Evolutionary conservation across 495 filamentous ascomycete genomes (phyloP).

Genomic region (Aspergillus diversus): DNA sequence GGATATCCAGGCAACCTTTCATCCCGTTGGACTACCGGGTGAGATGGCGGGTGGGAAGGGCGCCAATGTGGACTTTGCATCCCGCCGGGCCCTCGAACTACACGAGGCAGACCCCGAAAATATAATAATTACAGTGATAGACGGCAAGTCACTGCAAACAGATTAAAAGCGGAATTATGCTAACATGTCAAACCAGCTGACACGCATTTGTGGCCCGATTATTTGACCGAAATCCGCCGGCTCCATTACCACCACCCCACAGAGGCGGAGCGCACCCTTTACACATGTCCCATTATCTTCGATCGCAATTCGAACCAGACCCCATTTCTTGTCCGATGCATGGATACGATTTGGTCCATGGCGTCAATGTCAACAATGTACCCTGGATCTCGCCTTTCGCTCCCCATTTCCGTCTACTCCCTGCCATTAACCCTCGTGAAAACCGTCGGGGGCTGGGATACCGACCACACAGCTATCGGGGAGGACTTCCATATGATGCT

Average conservation of each 20-base stretch:
- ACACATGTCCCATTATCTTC: constrained; percentile 1
- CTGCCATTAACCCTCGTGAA: not conserved
- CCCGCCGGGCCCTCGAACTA: not conserved
- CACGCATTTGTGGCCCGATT: not conserved
- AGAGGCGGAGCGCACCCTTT: not conserved
- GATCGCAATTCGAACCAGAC: not conserved
- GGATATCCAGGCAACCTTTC: not conserved
- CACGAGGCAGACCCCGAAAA: not conserved
- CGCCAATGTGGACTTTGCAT: not conserved
- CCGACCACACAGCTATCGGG: constrained; percentile 66
- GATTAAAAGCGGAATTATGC: not conserved
- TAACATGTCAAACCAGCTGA: not conserved
- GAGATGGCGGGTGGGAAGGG: not conserved
- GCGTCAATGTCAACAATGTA: not conserved
- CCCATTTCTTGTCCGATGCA: not conserved
- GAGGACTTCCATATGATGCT: constrained; percentile 76
- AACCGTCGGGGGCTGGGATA: constrained; percentile 65
- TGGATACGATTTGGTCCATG: not conserved
- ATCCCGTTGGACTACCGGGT: not conserved
- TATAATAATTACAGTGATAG: not conserved
- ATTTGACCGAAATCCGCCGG: not conserved
- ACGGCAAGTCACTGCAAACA: not conserved
- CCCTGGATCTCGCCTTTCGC: not conserved
- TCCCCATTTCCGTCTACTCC: not conserved
- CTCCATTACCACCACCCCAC: not conserved